Base-by-base conservation (phyloP, 768 basidiomycete species). In the Leccinum rimulosum region DNA sequence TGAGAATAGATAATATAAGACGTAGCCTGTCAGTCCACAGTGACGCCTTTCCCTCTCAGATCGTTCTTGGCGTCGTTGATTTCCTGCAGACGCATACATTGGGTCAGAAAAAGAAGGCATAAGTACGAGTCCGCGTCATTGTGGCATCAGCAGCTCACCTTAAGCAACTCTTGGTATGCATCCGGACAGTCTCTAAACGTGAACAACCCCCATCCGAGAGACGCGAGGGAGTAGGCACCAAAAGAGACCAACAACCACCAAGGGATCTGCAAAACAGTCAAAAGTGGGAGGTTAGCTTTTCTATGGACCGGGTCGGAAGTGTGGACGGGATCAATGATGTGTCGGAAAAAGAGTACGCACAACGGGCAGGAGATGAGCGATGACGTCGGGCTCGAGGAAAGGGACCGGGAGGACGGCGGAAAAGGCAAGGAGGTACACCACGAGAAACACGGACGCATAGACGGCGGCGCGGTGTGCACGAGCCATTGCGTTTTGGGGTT, bases 241-340 rank as follows among this genome's bases (percentile, higher is more conserved):
- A 91, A 91, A 2, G 86, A 77, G 2, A 93, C 86, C 12, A 93
- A 80, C 9, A 90, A 67, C 89, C 89, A 92, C 87, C 88, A 93
- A 3, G 91, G 90, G 31, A 92, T 71, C 91, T 91, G 57, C 10
- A 6, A 45, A 30, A 31, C 17, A 14, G 47, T 48, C 12, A 9
- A 25, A 25, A 30, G 2, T 31, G 4, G 4, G 19, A 27, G 6
- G 55, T 56, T 1, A 50, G 54, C 33, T 47, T 6, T 38, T 48
- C 10, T 22, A 22, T 17, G 14, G 3, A 4, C 25, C 25, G 43
- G 12, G 19, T 45, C 11, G 43, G 43, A 45, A 45, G 43, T 22
- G 43, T 9, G 10, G 11, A 12, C 10, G 19, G 43, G 43, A 9
- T 45, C 17, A n/a, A 43, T 43, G 19, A 47, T 25, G 45, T 47